Evolutionary conservation across 2,329 filamentous ascomycete genomes (phyloP).

Genomic region (Cytospora piceicola): DNA sequence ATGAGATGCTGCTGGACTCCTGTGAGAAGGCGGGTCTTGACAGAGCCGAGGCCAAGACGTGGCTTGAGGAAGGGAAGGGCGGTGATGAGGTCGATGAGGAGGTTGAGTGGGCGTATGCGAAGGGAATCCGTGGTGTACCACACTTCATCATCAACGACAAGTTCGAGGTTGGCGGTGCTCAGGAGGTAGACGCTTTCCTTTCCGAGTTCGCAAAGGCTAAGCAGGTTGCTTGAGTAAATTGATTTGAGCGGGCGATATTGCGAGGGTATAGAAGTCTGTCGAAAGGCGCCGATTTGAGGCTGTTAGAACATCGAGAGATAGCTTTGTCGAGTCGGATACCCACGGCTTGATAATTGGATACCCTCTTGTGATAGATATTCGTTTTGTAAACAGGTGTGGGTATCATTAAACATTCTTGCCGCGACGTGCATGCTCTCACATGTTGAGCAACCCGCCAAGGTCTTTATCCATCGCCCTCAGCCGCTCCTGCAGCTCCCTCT

Average conservation of each 20-base stretch:
- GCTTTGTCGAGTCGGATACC: neutral
- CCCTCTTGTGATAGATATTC: neutral
- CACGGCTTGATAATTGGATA: neutral
- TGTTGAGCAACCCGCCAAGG: conserved; percentile 56
- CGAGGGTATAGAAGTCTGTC: neutral
- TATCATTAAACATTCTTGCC: conserved; percentile 26
- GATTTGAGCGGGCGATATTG: neutral
- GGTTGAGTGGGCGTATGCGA: conserved; percentile 54
- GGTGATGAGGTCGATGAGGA: conserved; percentile 61
- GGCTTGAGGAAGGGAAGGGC: conserved; percentile 59
- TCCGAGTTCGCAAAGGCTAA: conserved; percentile 63
- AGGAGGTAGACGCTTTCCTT: conserved; percentile 70
- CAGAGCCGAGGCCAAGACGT: conserved; percentile 53
- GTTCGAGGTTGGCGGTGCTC: conserved; percentile 71
- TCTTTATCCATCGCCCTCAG: conserved; percentile 60
- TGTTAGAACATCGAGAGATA: too few relatives aligned
- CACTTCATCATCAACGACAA: conserved; percentile 73
- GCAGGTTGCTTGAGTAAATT: conserved; percentile 34
- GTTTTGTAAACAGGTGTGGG: conserved; percentile 6
- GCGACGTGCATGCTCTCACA: conserved; percentile 43
- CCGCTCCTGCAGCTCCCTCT: conserved; percentile 58
- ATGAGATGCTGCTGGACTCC: conserved; percentile 54
- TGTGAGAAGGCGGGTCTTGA: conserved; percentile 60
- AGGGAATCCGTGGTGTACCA: conserved; percentile 69
- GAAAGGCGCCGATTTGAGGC: too few relatives aligned